Evolutionary conservation across 768 basidiomycete species (phyloP), one percentile per base, ranked within the genome.

Genomic region (Porpolomopsis calyptriformis): DNA sequence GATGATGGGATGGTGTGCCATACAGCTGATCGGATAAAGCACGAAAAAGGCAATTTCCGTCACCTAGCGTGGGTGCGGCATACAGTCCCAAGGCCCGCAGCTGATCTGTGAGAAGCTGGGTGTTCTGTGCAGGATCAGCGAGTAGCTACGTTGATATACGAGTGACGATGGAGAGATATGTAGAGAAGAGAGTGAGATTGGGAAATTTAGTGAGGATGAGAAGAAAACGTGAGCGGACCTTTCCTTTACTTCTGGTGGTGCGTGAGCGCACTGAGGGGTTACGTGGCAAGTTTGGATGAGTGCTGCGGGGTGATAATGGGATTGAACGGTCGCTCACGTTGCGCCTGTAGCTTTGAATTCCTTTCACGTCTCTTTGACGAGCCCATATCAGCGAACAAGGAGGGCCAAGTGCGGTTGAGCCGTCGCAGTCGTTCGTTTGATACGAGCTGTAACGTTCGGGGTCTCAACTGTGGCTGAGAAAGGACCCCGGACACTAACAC

Each of bases 11-110:
- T 10, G 81, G 78, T 2, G 82, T 72, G 49, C 91, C 91, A 53
- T 82, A 78, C 14, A 90, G 69, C 61, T 94, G 91, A 64, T 94
- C 91, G 38, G 83, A 81, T 45, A 93, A 72, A 0, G 91, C 88
- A 38, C 90, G 82, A 64, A 93, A 96, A 52, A 96, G 77, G 63
- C 91, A 96, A 65, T 93, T 94, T 39, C 92, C 91, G 62, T 94
- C 86, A 42, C 88, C 90, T 35, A 88, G 63, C 14, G 86, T 93
- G 52, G 78, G 71, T 2, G 86, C 85, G n/a, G 90, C 83, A 60
- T 93, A 93, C 7, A 93, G 70, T 2, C 89, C 88, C 43, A 90
- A 67, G 4, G 78, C 71, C 40, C 78, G 76, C 31, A 94, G 78
- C 64, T 92, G 87, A 45, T 72, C 68, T 4, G 71, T 77, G 52